Evolutionary conservation across 805 yeast genomes (phyloP), one percentile per base, ranked within the genome.

Genomic region (Teunomyces gatunensis): DNA sequence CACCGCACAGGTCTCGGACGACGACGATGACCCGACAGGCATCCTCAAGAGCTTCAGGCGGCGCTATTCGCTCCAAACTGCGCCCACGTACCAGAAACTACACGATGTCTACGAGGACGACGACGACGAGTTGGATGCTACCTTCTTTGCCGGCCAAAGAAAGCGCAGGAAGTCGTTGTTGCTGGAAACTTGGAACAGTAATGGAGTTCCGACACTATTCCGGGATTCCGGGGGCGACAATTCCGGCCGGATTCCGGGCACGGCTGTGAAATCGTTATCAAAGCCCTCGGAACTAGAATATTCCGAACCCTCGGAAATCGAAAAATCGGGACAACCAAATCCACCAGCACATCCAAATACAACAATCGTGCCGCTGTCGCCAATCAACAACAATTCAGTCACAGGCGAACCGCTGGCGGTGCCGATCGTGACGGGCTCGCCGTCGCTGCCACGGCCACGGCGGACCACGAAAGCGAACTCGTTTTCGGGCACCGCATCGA

Each of bases 11-110:
- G 27, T 11, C 32, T 25, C 21, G 27, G 42, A 33, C 36, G 53
- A 48, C 42, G 49, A 54, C 21, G 59, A 53, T 12, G 63, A 64
- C 40, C 68, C 68, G 6, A 64, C 69, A 1, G 71, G 72, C 6
- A 57, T 67, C 5, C 44, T 57, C 46, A 67, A 65, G 49, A 45
- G 48, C 15, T 35, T 18, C 15, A 35, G 23, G 29, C 40, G 40
- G 18, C 40, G 40, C 40, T 12, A 37, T 13, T 37, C 40, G 40
- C 40, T 37, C 40, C 40, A 37, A 27, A n/a, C 40, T 6, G 40
- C 40, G 40, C 40, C 40, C 29, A 21, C 15, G 15, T 35, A 35
- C 27, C 39, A 35, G 23, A 35, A 35, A 5, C 40, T 37, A 21
- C 15, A 11, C 29, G 40, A 37, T 13, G 40, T 37, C 15, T 37